A percentile compares a stretch with the other conserved stretches of the same genome.
phyloP scores from a whole-genome alignment of 1,139 yeast genomes.

The Kodamaea derodonti region DNA sequence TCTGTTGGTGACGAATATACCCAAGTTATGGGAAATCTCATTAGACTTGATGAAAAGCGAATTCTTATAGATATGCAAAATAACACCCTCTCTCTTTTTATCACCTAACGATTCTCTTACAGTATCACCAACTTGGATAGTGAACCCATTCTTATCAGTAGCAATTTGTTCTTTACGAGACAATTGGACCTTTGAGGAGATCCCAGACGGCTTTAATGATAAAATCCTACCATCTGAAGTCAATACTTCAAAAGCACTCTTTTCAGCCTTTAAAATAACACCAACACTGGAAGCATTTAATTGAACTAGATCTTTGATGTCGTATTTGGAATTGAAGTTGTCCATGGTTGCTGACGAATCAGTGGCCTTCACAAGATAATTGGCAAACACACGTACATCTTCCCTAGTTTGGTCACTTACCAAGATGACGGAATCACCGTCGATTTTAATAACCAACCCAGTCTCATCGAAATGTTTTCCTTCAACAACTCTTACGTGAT shows the following conservation, averaged over 20 bases:
- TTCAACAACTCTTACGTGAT: conserved; percentile 87
- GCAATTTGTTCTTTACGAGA: conserved; percentile 73
- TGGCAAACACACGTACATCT: conserved; percentile 89
- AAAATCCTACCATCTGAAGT: conserved; percentile 79
- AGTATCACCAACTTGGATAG: conserved; percentile 85
- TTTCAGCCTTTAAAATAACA: conserved; percentile 84
- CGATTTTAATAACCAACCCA: conserved; percentile 83
- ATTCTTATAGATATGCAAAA: conserved; percentile 81
- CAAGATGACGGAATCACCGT: conserved; percentile 82
- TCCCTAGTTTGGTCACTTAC: conserved; percentile 84
- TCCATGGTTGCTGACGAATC: conserved; percentile 53
- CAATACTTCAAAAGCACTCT: conserved; percentile 76
- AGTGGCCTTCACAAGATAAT: conserved; percentile 75
- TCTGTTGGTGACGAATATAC: conserved; percentile 81
- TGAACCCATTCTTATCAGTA: conserved; percentile 81
- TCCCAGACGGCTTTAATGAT: conserved; percentile 72
- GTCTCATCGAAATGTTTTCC: conserved; percentile 93
- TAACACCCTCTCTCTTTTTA: conserved; percentile 75
- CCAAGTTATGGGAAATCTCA: conserved; percentile 78
- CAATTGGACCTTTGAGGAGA: conserved; percentile 66
- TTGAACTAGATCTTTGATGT: conserved; percentile 86
- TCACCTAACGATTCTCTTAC: conserved; percentile 75
- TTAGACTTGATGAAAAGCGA: conserved; percentile 76
- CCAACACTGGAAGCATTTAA: conserved; percentile 85
- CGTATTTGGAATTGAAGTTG: conserved; percentile 60